A percentile compares a stretch with the other conserved stretches of the same genome.
phyloP scores from a whole-genome alignment of 352 stramenopile species.

The Phytophthora pinifolia region DNA sequence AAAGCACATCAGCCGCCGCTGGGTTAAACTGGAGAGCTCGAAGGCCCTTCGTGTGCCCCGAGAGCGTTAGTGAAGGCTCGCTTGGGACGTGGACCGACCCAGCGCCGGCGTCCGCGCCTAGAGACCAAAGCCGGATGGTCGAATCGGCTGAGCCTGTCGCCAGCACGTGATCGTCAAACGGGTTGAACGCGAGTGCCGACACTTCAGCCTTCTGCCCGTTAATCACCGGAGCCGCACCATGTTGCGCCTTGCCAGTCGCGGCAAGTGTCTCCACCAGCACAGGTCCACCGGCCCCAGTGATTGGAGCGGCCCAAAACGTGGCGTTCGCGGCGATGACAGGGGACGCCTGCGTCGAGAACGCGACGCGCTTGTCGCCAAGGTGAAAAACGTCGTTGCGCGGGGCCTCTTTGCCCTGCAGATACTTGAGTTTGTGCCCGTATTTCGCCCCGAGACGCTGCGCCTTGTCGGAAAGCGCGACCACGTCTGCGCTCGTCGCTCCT shows the following conservation, averaged over 20 bases:
- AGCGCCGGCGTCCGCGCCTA: slow-evolving; percentile 18
- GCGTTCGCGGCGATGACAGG: slow-evolving; percentile 56
- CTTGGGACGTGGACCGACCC: slow-evolving; percentile 10
- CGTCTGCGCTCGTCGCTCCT: slow-evolving; percentile 11
- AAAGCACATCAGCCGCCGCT: slow-evolving; percentile 58
- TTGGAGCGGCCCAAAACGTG: slow-evolving; percentile 55
- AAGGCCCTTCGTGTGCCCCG: slow-evolving; percentile 53
- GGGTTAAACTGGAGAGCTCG: slow-evolving; percentile 71
- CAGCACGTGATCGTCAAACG: slow-evolving; percentile 54
- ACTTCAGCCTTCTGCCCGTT: slow-evolving; percentile 72
- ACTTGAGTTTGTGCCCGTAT: slow-evolving; percentile 84
- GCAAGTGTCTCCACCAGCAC: slow-evolving; percentile 57
- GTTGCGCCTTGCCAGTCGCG: slow-evolving; percentile 49
- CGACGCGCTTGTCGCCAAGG: slow-evolving; percentile 48
- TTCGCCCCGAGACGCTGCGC: slow-evolving; percentile 62
- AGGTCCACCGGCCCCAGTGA: slow-evolving; percentile 60
- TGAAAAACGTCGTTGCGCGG: slow-evolving; percentile 58
- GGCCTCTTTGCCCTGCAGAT: slow-evolving; percentile 63
- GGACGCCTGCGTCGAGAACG: slow-evolving; percentile 42
- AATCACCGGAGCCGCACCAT: slow-evolving; percentile 39
- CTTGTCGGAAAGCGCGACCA: slow-evolving; percentile 56
- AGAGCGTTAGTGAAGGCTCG: slow-evolving; percentile 30
- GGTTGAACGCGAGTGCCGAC: slow-evolving; percentile 62
- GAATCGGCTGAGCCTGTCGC: slow-evolving; percentile 60
- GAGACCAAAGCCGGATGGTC: slow-evolving; percentile 64